These are phyloP conservation scores for Rhynchospora tenuis DNA, from an alignment of 176 grass and related monocot genomes.

Conservation along the genomic window DNA sequence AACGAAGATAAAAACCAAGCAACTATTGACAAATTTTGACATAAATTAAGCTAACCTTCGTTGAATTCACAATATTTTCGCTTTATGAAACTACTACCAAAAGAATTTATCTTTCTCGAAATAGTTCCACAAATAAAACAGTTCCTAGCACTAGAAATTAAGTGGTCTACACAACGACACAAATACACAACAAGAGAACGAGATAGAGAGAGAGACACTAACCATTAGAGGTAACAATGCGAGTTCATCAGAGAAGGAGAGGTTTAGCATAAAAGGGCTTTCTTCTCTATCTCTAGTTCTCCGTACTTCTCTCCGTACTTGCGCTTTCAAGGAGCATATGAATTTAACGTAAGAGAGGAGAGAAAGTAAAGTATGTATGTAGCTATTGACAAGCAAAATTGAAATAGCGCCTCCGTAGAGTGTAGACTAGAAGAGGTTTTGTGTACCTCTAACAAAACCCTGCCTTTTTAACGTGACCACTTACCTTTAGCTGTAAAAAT, in stretches of 20 bases:
- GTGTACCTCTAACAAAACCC: not conserved
- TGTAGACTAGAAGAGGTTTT: no score
- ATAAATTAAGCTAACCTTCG: not conserved
- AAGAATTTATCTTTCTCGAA: not conserved
- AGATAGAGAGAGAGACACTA: not conserved
- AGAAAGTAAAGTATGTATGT: not conserved
- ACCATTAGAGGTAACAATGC: conserved; percentile 8
- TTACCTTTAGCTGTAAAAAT: not conserved
- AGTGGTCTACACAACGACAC: not conserved
- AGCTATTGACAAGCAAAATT: not conserved
- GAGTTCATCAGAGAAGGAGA: not conserved
- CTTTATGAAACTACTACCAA: not conserved
- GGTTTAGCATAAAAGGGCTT: not conserved
- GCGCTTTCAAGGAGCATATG: not conserved
- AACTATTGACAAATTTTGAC: not conserved
- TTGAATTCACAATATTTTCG: not conserved
- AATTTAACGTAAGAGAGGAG: not conserved
- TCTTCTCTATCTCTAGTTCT: not conserved
- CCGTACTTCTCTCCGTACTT: not conserved
- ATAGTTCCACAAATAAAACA: not conserved
- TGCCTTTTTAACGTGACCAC: not conserved
- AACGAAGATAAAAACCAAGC: not conserved
- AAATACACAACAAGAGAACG: not conserved
- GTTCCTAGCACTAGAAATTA: not conserved
- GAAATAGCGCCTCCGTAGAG: not conserved